A percentile compares a stretch with the other conserved stretches of the same genome.
These are phyloP conservation scores for Aphanomyces astaci DNA, from an alignment of 352 stramenopile species.

Conservation along the genomic window DNA sequence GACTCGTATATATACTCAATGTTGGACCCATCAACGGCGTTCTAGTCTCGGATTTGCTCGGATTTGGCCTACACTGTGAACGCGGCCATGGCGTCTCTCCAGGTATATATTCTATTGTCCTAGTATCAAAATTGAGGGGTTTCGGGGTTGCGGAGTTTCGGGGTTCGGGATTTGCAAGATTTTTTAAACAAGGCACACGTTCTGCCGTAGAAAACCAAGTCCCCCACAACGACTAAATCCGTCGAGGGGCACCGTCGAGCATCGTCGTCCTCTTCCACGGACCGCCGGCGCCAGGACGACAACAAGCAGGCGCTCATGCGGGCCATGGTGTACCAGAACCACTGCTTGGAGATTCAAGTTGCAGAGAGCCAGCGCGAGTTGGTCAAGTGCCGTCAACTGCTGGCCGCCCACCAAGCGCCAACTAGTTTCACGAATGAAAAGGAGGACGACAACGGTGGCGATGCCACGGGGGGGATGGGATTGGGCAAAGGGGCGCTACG, in stretches of 20 bases:
- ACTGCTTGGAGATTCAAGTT: constrained; percentile 43
- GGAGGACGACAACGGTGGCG: too few relatives aligned
- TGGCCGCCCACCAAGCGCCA: too few relatives aligned
- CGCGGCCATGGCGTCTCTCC: constrained; percentile 64
- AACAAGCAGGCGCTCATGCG: constrained; percentile 55
- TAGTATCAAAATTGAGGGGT: too few relatives aligned
- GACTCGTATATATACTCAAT: too few relatives aligned
- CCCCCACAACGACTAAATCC: constrained; percentile 5
- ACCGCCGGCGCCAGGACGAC: constrained; percentile 31
- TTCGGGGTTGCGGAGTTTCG: too few relatives aligned
- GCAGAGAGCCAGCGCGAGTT: constrained; percentile 44
- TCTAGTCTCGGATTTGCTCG: constrained; percentile 55
- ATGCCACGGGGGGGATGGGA: background rate
- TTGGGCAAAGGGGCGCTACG: background rate
- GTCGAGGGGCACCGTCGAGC: too few relatives aligned
- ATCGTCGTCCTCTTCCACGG: too few relatives aligned
- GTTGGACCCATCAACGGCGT: background rate
- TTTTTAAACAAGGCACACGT: too few relatives aligned
- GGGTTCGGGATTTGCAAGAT: too few relatives aligned
- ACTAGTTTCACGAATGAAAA: too few relatives aligned
- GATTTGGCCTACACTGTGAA: constrained; percentile 73
- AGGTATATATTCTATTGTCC: background rate
- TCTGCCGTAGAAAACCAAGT: constrained; percentile 28
- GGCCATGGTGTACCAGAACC: constrained; percentile 57
- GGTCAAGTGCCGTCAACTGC: background rate